Conservation (phyloP, 257 asterid genomes). For the Ilex asprella region DNA sequence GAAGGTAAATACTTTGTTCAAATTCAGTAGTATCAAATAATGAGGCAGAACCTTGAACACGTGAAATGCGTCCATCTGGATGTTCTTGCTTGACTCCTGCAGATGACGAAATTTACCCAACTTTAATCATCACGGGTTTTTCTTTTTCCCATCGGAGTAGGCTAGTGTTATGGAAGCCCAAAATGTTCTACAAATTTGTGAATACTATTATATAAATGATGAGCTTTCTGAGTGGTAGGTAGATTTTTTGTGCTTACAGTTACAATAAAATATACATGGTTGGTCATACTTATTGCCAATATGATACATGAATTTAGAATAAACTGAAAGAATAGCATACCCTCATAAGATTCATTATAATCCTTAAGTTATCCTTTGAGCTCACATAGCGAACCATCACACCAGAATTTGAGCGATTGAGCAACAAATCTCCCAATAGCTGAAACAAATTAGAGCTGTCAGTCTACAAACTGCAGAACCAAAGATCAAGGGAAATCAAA, state of each 20-base stretch:
- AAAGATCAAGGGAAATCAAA: no score
- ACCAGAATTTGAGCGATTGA: constrained; percentile 71
- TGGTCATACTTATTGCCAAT: neutral
- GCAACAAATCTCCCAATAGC: constrained; percentile 90
- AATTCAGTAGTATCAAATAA: neutral
- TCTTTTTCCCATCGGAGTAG: no score
- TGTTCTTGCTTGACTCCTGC: constrained; percentile 87
- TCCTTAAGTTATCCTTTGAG: constrained; percentile 61
- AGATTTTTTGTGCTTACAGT: neutral
- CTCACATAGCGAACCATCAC: constrained; percentile 83
- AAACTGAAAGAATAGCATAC: constrained; percentile 27
- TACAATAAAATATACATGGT: neutral
- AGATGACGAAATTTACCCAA: constrained; percentile 6
- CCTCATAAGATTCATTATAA: constrained; percentile 85
- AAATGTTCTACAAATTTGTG: no score
- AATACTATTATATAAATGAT: no score
- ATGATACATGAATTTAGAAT: neutral
- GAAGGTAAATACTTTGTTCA: neutral
- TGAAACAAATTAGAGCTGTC: constrained; percentile 12
- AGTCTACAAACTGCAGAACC: neutral
- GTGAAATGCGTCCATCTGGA: constrained; percentile 79
- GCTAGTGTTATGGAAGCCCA: no score
- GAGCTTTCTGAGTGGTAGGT: neutral
- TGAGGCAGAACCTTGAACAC: constrained; percentile 68
- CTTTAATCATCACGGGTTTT: neutral